Evolutionary conservation across 306 rosid species (phyloP), one percentile per base, ranked within the genome.

Genomic region (Acacia melanoxylon): DNA sequence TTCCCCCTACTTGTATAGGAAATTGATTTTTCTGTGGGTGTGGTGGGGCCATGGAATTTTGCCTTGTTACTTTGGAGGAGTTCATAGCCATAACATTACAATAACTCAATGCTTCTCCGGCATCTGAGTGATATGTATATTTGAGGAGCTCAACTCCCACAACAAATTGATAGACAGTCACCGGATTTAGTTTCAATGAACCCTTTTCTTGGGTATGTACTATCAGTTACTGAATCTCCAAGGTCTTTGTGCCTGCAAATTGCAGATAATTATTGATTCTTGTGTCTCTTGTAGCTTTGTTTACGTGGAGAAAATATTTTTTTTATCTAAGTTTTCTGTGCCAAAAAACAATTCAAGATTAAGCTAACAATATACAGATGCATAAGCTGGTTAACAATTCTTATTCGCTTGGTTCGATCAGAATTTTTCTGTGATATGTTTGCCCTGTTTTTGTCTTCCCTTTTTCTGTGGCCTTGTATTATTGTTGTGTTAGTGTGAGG

Each of bases 1-100:
- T 46, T 75, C 44, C 52, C 69, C 45, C 37, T 72, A 68, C 68
- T 86, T 88, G 93, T 91, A 89, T 86, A 83, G 89, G 88, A 86
- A 83, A 79, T 73, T 81, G 78, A 76, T 88, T 86, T 78, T 84
- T 87, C 67, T 76, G 79, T 31, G 68, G 83, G 79, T 44, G 48
- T 80, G 78, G 52, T 63, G 37, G 20, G 65, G 88, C 65, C 78
- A 77, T 73, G 51, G 66, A 70, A 82, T 80, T 82, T 82, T 77
- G 73, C 81, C 69, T 1, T 80, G 44, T 85, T 54, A 76, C 66
- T 83, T 86, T 82, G 73, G 77, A 74, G 49, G 85, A 79, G 81
- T 82, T 25, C 54, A 78, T 70, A 65, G 20, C 75, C 75, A 73
- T 76, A 10, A 62, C 73, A 24, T 71, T 76, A 52, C 58, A 58